Conservation (phyloP, 352 stramenopile genomes). For the Phytophthora sansomeana region DNA sequence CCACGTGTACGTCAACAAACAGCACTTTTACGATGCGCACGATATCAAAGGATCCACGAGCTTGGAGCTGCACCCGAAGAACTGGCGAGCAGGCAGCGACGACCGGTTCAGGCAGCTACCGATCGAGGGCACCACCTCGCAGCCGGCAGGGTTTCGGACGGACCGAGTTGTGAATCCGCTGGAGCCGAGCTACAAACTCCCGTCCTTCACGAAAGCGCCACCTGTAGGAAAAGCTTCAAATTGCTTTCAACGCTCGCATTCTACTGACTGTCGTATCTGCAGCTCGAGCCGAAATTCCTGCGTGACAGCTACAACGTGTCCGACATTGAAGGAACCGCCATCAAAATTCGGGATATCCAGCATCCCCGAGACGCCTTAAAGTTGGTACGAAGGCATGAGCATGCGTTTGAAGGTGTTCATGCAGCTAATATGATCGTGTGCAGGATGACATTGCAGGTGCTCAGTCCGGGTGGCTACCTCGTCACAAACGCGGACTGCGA, state of each 20-base stretch:
- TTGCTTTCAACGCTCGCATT: background rate
- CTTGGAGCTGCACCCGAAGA: slow-evolving; percentile 65
- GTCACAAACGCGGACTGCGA: slow-evolving; percentile 57
- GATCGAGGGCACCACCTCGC: slow-evolving; percentile 64
- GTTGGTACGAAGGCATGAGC: slow-evolving; percentile 31
- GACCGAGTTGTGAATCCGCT: slow-evolving; percentile 74
- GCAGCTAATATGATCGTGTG: background rate
- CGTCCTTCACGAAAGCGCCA: slow-evolving; percentile 52
- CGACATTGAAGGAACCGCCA: slow-evolving; percentile 75
- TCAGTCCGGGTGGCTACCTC: slow-evolving; percentile 62
- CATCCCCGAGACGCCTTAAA: slow-evolving; percentile 60
- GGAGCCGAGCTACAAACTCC: slow-evolving; percentile 66
- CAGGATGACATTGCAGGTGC: slow-evolving; percentile 69
- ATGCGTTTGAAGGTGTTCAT: background rate
- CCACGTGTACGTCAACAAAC: slow-evolving; percentile 72
- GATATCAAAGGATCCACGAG: slow-evolving; percentile 71
- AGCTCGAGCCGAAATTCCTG: slow-evolving; percentile 67
- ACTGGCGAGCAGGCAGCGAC: slow-evolving; percentile 54
- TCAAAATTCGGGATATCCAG: slow-evolving; percentile 47
- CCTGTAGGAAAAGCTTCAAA: slow-evolving; percentile 30
- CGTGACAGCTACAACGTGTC: slow-evolving; percentile 79
- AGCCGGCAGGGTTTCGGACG: slow-evolving; percentile 64
- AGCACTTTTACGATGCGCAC: slow-evolving; percentile 66
- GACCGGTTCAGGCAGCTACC: slow-evolving; percentile 76
- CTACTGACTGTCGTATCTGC: slow-evolving; percentile 1